Evolutionary conservation across 768 basidiomycete species (phyloP).

Genomic region (Pleurotus giganteus): DNA sequence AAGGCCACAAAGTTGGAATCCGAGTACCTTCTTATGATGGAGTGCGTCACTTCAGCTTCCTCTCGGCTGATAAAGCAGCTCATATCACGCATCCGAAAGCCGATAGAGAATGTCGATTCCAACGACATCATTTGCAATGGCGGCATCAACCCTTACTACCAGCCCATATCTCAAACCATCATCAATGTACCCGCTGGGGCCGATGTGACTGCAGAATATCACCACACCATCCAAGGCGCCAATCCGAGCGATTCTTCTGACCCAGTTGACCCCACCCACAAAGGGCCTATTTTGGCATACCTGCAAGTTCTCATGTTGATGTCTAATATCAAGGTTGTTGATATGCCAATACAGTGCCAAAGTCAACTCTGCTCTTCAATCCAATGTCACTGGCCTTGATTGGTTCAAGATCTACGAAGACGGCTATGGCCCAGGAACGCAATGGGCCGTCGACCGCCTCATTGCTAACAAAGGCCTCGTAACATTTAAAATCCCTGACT

Average conservation of each 20-base stretch:
- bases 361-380: constrained; percentile 20
- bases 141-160: constrained; percentile 53
- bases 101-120: constrained; percentile 54
- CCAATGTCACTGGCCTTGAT: constrained; percentile 34
- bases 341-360: constrained; percentile 34
- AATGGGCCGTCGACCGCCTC: constrained; percentile 39
- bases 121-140: constrained; percentile 60
- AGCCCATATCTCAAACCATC: constrained; percentile 40
- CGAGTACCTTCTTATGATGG: constrained; percentile 44
- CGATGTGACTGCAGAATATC: constrained; percentile 51
- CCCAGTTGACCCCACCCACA: constrained; percentile 49
- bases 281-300: constrained; percentile 51
- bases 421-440: constrained; percentile 23
- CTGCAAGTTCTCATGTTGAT: constrained; percentile 37
- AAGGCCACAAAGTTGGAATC: constrained; percentile 42
- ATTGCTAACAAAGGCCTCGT: constrained; percentile 40
- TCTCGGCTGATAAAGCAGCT: background rate
- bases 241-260: constrained; percentile 39
- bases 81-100: constrained; percentile 27
- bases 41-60: constrained; percentile 18
- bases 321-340: background rate
- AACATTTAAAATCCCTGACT: constrained; percentile 27
- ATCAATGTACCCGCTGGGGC: constrained; percentile 53
- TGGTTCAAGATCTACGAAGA: constrained; percentile 48
- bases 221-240: constrained; percentile 44